phyloP scores from a whole-genome alignment of 176 grass and related monocot genomes.

The Paspalum vaginatum region DNA sequence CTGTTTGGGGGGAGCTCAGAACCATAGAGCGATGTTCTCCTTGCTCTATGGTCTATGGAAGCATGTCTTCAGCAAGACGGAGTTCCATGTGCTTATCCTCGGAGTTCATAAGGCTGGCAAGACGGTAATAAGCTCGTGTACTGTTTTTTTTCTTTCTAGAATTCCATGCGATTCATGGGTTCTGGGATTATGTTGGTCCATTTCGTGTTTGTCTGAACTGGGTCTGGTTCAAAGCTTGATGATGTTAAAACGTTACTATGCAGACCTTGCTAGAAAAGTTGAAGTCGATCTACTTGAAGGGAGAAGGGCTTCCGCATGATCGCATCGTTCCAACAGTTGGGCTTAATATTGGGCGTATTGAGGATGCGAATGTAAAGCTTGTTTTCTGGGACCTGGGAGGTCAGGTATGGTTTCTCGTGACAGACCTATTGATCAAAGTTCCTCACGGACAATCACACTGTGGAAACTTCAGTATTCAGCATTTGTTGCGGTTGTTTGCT shows the following conservation, averaged over 20 bases:
- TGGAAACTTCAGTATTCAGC: background rate
- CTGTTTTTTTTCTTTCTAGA: no score
- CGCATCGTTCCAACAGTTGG: conserved; percentile 95
- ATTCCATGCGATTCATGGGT: background rate
- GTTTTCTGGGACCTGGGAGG: conserved; percentile 99
- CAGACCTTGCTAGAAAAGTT: conserved; percentile 97
- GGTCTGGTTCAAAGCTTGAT: background rate
- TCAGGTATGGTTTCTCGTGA: conserved; percentile 64
- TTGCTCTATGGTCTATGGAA: conserved; percentile 98
- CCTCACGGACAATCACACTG: background rate
- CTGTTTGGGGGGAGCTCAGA: conserved; percentile 6
- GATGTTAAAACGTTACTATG: conserved; percentile 32
- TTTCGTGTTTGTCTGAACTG: background rate
- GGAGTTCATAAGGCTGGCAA: conserved; percentile 94
- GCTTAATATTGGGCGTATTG: conserved; percentile 95
- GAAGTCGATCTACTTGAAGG: conserved; percentile 84
- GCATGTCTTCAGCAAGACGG: conserved; percentile 91
- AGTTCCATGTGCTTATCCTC: conserved; percentile 94
- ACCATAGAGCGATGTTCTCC: conserved; percentile 75
- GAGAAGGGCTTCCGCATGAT: conserved; percentile 77
- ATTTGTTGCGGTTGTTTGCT: background rate
- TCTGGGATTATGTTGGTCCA: background rate
- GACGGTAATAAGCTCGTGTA: conserved; percentile 64
- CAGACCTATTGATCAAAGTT: background rate
- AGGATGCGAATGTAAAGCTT: conserved; percentile 87